Conservation (phyloP, 805 yeast species). For the Candida ovalis region DNA sequence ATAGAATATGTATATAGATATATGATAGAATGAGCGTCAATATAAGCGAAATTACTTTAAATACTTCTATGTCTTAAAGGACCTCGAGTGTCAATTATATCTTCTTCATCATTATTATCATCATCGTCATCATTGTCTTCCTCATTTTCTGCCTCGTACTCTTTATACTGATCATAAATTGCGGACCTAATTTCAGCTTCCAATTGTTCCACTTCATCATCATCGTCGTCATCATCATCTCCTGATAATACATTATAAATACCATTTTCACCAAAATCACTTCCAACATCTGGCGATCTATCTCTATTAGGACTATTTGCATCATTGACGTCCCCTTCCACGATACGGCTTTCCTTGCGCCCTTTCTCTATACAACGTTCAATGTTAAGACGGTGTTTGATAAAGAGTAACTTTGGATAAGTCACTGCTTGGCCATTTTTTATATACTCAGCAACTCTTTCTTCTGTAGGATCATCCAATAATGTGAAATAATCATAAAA, state of each 20-base stretch:
- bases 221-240: slow-evolving; percentile 4
- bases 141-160: neutral
- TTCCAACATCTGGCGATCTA: slow-evolving; percentile 1
- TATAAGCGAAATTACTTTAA: neutral
- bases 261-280: neutral
- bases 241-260: neutral
- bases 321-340: neutral
- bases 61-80: slow-evolving; percentile 8
- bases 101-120: neutral
- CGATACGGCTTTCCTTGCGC: slow-evolving; percentile 20
- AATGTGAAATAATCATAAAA: slow-evolving; percentile 59
- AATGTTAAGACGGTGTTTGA: slow-evolving; percentile 59
- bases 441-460: slow-evolving; percentile 51
- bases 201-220: neutral
- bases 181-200: neutral
- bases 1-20: neutral
- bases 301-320: neutral
- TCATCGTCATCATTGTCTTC: neutral
- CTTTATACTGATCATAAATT: neutral
- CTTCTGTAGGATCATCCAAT: slow-evolving; percentile 63
- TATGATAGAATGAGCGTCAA: neutral
- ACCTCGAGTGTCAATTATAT: neutral
- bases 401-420: slow-evolving; percentile 62
- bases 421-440: slow-evolving; percentile 60
- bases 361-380: slow-evolving; percentile 62